Percentiles rank a stretch among this genome's conserved stretches.
Evolutionary conservation across 2,329 filamentous ascomycete species (phyloP).

Genomic region (Scedosporium dehoogii): DNA sequence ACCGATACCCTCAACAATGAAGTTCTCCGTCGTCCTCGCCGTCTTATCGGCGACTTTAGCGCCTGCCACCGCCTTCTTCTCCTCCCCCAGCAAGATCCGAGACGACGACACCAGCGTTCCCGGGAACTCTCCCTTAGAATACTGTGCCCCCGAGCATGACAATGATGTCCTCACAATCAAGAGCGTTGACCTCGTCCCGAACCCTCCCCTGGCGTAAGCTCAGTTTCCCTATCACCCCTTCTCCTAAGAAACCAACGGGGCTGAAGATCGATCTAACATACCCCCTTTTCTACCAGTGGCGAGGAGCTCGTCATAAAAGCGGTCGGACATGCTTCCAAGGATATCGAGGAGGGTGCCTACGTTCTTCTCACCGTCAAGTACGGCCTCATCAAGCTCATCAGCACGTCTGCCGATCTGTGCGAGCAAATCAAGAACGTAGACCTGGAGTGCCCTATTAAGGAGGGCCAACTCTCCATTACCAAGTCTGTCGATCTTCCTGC

Average conservation of each 20-base stretch:
- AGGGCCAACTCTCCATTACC: constrained; percentile 60
- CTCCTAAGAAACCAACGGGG: neutral
- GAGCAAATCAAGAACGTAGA: constrained; percentile 84
- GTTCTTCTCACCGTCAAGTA: constrained; percentile 85
- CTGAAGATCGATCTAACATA: constrained; percentile 12
- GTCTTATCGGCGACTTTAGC: constrained; percentile 25
- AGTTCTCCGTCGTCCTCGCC: constrained; percentile 21
- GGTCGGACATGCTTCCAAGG: constrained; percentile 60
- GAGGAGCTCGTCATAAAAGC: constrained; percentile 69
- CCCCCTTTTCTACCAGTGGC: constrained; percentile 46
- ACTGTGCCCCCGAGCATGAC: constrained; percentile 58
- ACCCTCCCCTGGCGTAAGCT: constrained; percentile 77
- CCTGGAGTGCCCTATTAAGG: constrained; percentile 76
- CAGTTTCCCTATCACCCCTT: neutral
- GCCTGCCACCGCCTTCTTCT: constrained; percentile 30
- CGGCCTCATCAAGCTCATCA: constrained; percentile 82
- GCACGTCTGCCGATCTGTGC: constrained; percentile 73
- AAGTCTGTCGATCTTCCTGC: constrained; percentile 80
- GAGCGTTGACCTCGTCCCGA: constrained; percentile 71
- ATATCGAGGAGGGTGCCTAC: constrained; percentile 68
- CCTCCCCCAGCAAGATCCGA: constrained; percentile 28
- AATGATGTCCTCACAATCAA: constrained; percentile 67
- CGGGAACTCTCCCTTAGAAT: constrained; percentile 75
- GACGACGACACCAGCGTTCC: constrained; percentile 56
- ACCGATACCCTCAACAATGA: constrained; percentile 4